A percentile compares a stretch with the other conserved stretches of the same genome.
Conservation (phyloP, 2,329 filamentous ascomycete species). For the Scedosporium dehoogii region DNA sequence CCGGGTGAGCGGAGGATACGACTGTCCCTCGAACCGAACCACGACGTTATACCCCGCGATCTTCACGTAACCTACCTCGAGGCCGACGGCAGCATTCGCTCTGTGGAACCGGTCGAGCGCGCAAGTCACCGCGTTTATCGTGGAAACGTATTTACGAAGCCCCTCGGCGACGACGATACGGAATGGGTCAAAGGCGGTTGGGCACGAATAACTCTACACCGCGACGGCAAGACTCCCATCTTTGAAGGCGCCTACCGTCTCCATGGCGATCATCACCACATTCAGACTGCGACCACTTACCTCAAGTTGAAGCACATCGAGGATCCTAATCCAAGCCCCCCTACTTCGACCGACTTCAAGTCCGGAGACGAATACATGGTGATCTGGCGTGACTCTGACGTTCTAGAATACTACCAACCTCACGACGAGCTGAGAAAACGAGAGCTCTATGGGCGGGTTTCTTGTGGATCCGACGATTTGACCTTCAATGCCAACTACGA, state of each 20-base stretch:
- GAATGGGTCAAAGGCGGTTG: constrained; percentile 78
- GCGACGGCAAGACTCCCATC: constrained; percentile 67
- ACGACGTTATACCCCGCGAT: constrained; percentile 74
- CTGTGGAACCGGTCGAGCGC: constrained; percentile 61
- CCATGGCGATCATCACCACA: constrained; percentile 73
- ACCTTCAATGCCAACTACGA: constrained; percentile 71
- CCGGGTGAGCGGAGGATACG: constrained; percentile 63
- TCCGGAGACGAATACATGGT: constrained; percentile 67
- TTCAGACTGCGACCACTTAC: constrained; percentile 69
- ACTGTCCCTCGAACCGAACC: constrained; percentile 76
- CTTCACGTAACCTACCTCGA: constrained; percentile 65
- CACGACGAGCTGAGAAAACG: constrained; percentile 56
- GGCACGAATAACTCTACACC: constrained; percentile 69
- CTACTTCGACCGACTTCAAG: constrained; percentile 29
- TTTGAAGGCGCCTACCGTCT: constrained; percentile 88
- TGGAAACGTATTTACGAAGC: constrained; percentile 64
- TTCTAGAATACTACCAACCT: constrained; percentile 32
- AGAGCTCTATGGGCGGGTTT: constrained; percentile 26
- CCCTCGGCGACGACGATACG: constrained; percentile 32
- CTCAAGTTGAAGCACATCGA: constrained; percentile 57
- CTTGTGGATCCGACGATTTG: constrained; percentile 67
- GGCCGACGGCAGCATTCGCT: constrained; percentile 57
- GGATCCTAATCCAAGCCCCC: constrained; percentile 44
- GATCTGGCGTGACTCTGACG: constrained; percentile 84
- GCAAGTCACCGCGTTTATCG: constrained; percentile 74